These are phyloP conservation scores for Boletus pseudo-olivaceus DNA, from an alignment of 768 basidiomycete species.

Conservation along the genomic window DNA sequence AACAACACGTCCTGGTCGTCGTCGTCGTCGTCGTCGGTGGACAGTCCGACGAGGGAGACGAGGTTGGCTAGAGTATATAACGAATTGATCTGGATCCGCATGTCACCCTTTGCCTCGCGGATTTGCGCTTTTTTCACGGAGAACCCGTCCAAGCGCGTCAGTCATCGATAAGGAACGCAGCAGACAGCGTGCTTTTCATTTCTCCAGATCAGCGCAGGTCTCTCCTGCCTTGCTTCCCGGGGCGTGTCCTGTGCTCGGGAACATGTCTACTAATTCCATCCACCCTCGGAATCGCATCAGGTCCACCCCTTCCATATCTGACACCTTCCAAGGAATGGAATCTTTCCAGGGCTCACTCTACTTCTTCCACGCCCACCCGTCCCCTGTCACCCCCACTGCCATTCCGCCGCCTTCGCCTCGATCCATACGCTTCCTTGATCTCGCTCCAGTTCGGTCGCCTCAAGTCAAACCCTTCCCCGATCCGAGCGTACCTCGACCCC, in stretches of 20 bases:
- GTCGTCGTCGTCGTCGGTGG: constrained; percentile 2
- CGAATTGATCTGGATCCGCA: constrained; percentile 23
- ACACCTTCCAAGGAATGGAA: constrained; percentile 25
- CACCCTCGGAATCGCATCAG: constrained; percentile 18
- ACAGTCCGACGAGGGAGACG: background rate
- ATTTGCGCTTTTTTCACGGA: constrained; percentile 12
- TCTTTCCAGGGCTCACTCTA: constrained; percentile 5
- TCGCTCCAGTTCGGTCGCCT: constrained; percentile 39
- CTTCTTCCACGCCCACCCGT: constrained; percentile 3
- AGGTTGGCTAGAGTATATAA: constrained; percentile 11
- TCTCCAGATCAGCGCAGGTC: constrained; percentile 27
- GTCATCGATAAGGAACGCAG: constrained; percentile 26
- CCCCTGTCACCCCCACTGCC: constrained; percentile 8
- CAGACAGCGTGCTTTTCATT: constrained; percentile 28
- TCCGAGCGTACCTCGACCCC: constrained; percentile 44
- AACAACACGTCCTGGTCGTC: background rate
- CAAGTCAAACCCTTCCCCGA: constrained; percentile 47
- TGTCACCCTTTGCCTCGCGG: constrained; percentile 26
- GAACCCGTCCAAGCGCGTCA: constrained; percentile 3
- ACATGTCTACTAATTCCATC: constrained; percentile 17
- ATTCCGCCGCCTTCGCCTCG: constrained; percentile 5
- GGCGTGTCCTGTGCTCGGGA: constrained; percentile 19
- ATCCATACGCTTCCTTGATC: constrained; percentile 8
- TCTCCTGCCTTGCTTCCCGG: constrained; percentile 18
- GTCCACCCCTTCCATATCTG: constrained; percentile 4